Percentiles rank a stretch among this genome's conserved stretches.
Evolutionary conservation across 1,139 yeast species (phyloP).

Genomic region (Komagataea norvegica): DNA sequence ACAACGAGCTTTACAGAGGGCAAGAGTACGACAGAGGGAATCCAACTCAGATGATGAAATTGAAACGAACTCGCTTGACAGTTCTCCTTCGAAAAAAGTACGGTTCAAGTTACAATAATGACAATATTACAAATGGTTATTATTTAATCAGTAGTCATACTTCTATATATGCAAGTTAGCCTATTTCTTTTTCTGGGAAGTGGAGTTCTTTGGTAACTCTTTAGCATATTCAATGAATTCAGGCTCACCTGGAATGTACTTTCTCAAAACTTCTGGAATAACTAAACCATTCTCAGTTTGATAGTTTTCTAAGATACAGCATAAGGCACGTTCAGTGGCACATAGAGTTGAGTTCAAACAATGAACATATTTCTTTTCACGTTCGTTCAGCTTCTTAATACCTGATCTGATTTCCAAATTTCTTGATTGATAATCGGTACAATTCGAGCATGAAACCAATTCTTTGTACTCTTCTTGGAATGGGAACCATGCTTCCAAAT

Average conservation of each 20-base stretch:
- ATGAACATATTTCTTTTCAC: slow-evolving; percentile 96
- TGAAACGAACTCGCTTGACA: not conserved
- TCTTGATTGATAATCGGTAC: slow-evolving; percentile 99
- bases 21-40: slow-evolving; percentile 12
- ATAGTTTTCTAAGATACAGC: slow-evolving; percentile 95
- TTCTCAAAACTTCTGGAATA: slow-evolving; percentile 92
- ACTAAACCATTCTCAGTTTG: slow-evolving; percentile 94
- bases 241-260: slow-evolving; percentile 96
- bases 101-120: slow-evolving; percentile 7
- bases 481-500: slow-evolving; percentile 99
- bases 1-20: slow-evolving; percentile 11
- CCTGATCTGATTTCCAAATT: slow-evolving; percentile 98
- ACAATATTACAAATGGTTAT: not conserved
- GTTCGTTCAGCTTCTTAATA: slow-evolving; percentile 90
- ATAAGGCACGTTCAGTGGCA: slow-evolving; percentile 97
- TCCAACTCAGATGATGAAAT: not conserved
- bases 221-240: slow-evolving; percentile 87
- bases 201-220: slow-evolving; percentile 92
- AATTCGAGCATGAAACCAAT: slow-evolving; percentile 95
- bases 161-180: too few species aligned
- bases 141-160: not conserved
- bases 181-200: slow-evolving; percentile 65
- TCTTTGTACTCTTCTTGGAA: slow-evolving; percentile 98
- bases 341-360: slow-evolving; percentile 96
- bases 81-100: slow-evolving; percentile 12